phyloP scores from a whole-genome alignment of 225 moss, liverwort and hornwort species.

The Lunularia cruciata region DNA sequence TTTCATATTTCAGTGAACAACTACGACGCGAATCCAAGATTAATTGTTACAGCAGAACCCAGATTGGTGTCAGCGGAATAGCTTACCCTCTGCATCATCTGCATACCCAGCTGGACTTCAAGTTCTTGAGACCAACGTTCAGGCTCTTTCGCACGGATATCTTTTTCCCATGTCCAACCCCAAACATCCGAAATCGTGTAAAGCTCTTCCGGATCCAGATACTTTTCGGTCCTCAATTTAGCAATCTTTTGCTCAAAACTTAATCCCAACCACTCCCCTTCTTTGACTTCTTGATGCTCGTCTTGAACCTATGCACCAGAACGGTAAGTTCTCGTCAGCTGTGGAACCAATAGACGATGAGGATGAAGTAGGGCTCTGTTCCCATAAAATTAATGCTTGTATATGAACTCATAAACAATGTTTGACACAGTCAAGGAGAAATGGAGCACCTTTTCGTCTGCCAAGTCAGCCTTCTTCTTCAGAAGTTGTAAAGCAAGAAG shows the following conservation, averaged over 20 bases:
- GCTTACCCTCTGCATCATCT: conserved; percentile 90
- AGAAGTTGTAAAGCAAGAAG: conserved; percentile 85
- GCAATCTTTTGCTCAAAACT: conserved; percentile 83
- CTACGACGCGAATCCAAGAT: no score
- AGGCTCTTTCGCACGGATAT: conserved; percentile 69
- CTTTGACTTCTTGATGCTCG: conserved; percentile 50
- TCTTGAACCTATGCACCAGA: conserved; percentile 44
- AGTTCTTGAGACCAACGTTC: conserved; percentile 89
- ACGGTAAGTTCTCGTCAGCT: neutral
- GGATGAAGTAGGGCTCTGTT: no score
- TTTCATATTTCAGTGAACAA: no score
- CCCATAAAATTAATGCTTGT: neutral
- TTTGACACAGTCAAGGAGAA: neutral
- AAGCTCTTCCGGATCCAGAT: conserved; percentile 68
- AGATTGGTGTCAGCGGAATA: neutral
- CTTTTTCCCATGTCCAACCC: conserved; percentile 98
- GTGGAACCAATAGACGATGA: no score
- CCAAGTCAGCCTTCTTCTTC: conserved; percentile 69
- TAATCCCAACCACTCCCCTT: conserved; percentile 77
- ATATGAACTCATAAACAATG: neutral
- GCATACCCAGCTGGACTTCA: conserved; percentile 92
- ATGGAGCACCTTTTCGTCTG: conserved; percentile 13
- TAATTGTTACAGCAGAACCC: neutral
- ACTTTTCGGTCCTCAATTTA: conserved; percentile 68
- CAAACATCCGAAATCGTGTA: conserved; percentile 97